A percentile compares a stretch with the other conserved stretches of the same genome.
Conservation (phyloP, 768 basidiomycete species). For the Trametes meyenii region DNA sequence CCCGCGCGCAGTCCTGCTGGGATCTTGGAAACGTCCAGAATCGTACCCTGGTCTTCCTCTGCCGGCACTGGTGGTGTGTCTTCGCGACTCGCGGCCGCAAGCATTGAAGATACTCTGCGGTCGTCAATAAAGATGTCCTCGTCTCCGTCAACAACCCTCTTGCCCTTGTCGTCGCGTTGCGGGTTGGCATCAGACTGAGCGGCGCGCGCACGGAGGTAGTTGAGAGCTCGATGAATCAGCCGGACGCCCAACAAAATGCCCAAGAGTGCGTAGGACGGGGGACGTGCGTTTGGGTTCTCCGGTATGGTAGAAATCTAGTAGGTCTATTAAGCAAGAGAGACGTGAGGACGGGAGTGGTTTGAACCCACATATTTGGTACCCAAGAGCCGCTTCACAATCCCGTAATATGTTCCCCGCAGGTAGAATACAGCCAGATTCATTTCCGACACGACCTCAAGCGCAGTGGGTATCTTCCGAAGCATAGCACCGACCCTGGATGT, state of each 20-base stretch:
- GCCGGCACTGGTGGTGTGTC: constrained; percentile 56
- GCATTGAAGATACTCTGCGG: constrained; percentile 58
- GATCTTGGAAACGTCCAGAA: constrained; percentile 61
- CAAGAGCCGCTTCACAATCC: constrained; percentile 65
- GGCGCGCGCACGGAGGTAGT: constrained; percentile 43
- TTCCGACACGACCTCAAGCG: constrained; percentile 63
- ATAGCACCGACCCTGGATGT: constrained; percentile 37
- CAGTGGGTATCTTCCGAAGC: constrained; percentile 46
- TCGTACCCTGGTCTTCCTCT: constrained; percentile 71
- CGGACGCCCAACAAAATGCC: constrained; percentile 72
- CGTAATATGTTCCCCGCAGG: constrained; percentile 78
- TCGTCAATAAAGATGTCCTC: constrained; percentile 59
- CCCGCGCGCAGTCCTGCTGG: constrained; percentile 54
- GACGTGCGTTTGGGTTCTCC: constrained; percentile 67
- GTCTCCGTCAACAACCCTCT: constrained; percentile 35
- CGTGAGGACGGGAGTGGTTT: background rate
- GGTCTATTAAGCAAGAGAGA: background rate
- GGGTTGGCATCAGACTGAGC: constrained; percentile 13
- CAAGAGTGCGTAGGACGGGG: constrained; percentile 86
- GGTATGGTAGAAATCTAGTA: constrained; percentile 72
- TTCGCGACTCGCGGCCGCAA: constrained; percentile 55
- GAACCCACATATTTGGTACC: constrained; percentile 66
- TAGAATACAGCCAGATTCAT: constrained; percentile 84
- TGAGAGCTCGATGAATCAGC: constrained; percentile 62
- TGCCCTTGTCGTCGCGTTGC: constrained; percentile 37